Percentiles rank a stretch among this genome's conserved stretches.
These are phyloP conservation scores for Solanum rostratum DNA, from an alignment of 257 asterid species.

Conservation along the genomic window DNA sequence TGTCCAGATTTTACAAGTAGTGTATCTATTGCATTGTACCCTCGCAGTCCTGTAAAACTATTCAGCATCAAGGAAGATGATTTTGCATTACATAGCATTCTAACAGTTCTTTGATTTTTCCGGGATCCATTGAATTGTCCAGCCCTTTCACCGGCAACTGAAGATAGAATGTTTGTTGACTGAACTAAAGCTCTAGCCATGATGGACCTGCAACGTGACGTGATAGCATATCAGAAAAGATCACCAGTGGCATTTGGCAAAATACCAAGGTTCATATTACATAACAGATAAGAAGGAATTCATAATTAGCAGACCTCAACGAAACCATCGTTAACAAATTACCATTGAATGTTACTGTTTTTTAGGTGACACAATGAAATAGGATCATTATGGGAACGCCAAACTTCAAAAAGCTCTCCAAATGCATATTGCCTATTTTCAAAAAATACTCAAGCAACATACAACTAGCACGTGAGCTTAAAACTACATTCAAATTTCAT, in stretches of 20 bases:
- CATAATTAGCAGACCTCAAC: neutral
- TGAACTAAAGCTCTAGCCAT: slow-evolving; percentile 71
- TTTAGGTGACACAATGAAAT: neutral
- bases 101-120: slow-evolving; percentile 27
- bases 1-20: slow-evolving; percentile 27
- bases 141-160: slow-evolving; percentile 35
- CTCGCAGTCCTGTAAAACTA: slow-evolving; percentile 57
- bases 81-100: slow-evolving; percentile 42
- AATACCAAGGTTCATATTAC: neutral
- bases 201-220: slow-evolving; percentile 24
- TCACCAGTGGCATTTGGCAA: neutral
- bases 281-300: neutral
- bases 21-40: slow-evolving; percentile 55
- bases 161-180: slow-evolving; percentile 48
- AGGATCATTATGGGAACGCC: neutral
- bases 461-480: neutral
- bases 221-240: neutral
- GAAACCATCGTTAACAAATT: neutral
- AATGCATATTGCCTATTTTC: neutral
- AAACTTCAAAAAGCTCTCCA: neutral
- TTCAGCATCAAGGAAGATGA: slow-evolving; percentile 27
- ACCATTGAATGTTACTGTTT: neutral
- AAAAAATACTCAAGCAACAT: neutral
- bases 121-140: slow-evolving; percentile 41
- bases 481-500: neutral